Evolutionary conservation across 225 moss, liverwort and hornwort genomes (phyloP).

Genomic region (Physcomitrellopsis africana): DNA sequence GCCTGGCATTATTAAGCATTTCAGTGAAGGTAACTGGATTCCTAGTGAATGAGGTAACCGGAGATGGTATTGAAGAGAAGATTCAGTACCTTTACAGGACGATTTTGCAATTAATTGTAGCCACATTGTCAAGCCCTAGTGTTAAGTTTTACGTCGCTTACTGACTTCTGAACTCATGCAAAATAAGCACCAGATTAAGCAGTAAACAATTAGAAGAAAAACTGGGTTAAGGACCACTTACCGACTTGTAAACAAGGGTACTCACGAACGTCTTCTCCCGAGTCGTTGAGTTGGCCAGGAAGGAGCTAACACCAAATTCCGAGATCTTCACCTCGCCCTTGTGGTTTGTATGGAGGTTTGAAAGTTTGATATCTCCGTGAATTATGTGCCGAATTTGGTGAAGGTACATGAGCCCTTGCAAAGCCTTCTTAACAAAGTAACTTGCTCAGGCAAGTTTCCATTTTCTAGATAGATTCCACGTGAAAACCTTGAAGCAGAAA

Average conservation of each 20-base stretch:
- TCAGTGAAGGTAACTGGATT: not conserved
- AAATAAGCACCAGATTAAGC: not conserved
- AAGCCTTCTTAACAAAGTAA: conserved; percentile 56
- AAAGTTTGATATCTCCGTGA: conserved; percentile 94
- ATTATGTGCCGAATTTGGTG: conserved; percentile 87
- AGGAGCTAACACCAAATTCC: conserved; percentile 93
- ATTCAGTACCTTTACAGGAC: too few relatives aligned
- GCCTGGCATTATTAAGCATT: conserved; percentile 52
- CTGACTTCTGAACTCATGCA: not conserved
- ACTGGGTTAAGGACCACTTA: conserved; percentile 37
- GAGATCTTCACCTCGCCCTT: conserved; percentile 88
- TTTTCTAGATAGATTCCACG: not conserved
- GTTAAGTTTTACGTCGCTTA: not conserved
- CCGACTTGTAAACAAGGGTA: conserved; percentile 95
- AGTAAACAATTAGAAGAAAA: not conserved
- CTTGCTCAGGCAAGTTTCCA: conserved; percentile 17
- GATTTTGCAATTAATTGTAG: too few relatives aligned
- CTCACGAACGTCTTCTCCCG: conserved; percentile 87
- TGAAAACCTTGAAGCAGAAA: not conserved
- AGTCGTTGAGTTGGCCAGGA: conserved; percentile 83
- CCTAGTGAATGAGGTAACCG: not conserved
- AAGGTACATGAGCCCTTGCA: conserved; percentile 83
- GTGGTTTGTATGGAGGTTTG: conserved; percentile 83
- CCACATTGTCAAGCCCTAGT: not conserved
- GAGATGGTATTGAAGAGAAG: not conserved